These are phyloP conservation scores for Ceratocystis huliohia DNA, from an alignment of 2,329 filamentous ascomycete species.

Conservation along the genomic window DNA sequence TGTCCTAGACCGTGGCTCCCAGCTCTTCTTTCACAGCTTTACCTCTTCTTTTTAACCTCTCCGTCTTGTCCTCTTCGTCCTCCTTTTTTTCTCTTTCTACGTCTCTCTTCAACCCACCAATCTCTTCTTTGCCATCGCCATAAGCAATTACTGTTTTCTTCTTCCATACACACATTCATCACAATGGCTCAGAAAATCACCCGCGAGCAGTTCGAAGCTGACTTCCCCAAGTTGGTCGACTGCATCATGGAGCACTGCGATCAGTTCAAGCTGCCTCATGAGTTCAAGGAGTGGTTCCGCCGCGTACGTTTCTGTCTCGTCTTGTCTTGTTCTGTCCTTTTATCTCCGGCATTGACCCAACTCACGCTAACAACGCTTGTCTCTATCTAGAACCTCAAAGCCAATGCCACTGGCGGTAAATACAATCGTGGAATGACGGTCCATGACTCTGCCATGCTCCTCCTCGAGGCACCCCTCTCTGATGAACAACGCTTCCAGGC, in stretches of 20 bases:
- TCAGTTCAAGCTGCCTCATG: slow-evolving; percentile 69
- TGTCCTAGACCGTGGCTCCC: background rate
- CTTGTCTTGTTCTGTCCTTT: background rate
- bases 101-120: no score
- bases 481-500: slow-evolving; percentile 79
- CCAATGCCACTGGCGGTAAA: slow-evolving; percentile 87
- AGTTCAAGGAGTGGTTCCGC: slow-evolving; percentile 77
- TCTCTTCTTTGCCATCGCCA: no score
- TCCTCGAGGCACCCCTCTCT: slow-evolving; percentile 57
- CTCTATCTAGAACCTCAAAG: slow-evolving; percentile 54
- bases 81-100: background rate
- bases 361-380: background rate
- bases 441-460: slow-evolving; percentile 73
- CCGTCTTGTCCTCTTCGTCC: slow-evolving; percentile 3
- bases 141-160: no score
- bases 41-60: background rate
- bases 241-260: slow-evolving; percentile 68
- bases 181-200: slow-evolving; percentile 50
- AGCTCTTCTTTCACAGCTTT: slow-evolving; percentile 1
- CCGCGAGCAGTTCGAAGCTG: slow-evolving; percentile 73
- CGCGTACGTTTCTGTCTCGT: slow-evolving; percentile 40
- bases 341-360: background rate
- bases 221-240: slow-evolving; percentile 76
- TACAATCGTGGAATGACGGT: slow-evolving; percentile 99
- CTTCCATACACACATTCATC: slow-evolving; percentile 9